A percentile compares a stretch with the other conserved stretches of the same genome.
Conservation (phyloP, 176 grass and related monocot species). For the Eragrostis nindensis region DNA sequence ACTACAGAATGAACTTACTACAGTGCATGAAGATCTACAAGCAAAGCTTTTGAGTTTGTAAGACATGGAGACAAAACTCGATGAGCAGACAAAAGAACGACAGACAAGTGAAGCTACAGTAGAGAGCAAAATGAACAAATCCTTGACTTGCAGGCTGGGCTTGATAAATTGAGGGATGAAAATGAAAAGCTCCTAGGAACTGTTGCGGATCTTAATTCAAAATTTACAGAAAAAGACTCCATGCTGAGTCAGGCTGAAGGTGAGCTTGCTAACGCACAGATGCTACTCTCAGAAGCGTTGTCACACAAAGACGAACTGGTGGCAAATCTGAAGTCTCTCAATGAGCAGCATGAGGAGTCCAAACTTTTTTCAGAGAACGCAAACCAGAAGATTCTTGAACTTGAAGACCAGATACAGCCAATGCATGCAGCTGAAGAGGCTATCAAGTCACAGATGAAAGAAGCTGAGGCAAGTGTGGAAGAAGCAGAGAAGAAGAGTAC, state of each 20-base stretch:
- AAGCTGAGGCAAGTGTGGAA: slow-evolving; percentile 50
- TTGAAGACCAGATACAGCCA: slow-evolving; percentile 58
- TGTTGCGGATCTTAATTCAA: slow-evolving; percentile 60
- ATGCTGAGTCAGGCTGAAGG: slow-evolving; percentile 54
- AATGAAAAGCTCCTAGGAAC: slow-evolving; percentile 61
- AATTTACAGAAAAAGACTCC: slow-evolving; percentile 62
- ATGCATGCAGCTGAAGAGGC: slow-evolving; percentile 54
- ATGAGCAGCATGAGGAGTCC: slow-evolving; percentile 61
- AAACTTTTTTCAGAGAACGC: slow-evolving; percentile 54
- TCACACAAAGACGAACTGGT: slow-evolving; percentile 71
- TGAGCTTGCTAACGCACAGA: slow-evolving; percentile 57
- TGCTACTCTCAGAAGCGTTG: slow-evolving; percentile 70
- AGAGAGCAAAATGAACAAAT: slow-evolving; percentile 57
- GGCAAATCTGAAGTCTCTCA: slow-evolving; percentile 65
- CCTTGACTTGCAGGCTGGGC: slow-evolving; percentile 41
- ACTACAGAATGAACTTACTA: slow-evolving; percentile 63
- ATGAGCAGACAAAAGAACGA: slow-evolving; percentile 57
- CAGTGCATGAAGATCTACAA: slow-evolving; percentile 51
- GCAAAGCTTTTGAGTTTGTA: slow-evolving; percentile 58
- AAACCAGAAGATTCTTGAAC: slow-evolving; percentile 64
- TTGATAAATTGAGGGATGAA: slow-evolving; percentile 61
- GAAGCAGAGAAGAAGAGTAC: slow-evolving; percentile 53
- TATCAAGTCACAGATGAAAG: slow-evolving; percentile 57
- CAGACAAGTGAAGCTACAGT: slow-evolving; percentile 50
- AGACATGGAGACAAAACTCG: slow-evolving; percentile 57